Evolutionary conservation across 106 monocot genomes (phyloP).

Genomic region (Alisma plantagoaquatica): DNA sequence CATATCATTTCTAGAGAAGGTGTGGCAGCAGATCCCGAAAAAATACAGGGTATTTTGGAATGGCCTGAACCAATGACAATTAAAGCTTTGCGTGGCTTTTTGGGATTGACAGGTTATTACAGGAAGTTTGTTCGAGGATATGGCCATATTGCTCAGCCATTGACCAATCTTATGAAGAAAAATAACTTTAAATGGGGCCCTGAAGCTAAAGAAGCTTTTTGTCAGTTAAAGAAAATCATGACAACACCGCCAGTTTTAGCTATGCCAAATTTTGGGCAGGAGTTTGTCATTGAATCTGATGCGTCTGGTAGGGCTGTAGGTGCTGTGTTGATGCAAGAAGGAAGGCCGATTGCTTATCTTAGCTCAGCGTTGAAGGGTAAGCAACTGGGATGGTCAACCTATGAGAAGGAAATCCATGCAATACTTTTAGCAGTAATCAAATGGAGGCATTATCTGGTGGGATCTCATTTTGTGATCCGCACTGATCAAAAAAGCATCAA

Average conservation of each 20-base stretch:
- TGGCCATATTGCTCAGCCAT: neutral
- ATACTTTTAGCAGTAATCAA: neutral
- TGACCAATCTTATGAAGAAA: conserved; percentile 1
- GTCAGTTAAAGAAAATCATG: neutral
- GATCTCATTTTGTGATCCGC: neutral
- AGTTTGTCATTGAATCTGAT: neutral
- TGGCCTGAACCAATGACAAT: neutral
- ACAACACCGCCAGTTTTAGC: neutral
- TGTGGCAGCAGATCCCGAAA: neutral
- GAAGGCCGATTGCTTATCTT: conserved; percentile 1
- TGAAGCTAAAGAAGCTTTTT: neutral
- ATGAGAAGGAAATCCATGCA: neutral
- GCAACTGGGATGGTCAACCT: neutral
- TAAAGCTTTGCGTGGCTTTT: neutral
- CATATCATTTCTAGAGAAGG: neutral
- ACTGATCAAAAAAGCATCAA: conserved; percentile 9
- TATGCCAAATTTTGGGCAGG: neutral
- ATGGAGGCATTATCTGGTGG: conserved; percentile 3
- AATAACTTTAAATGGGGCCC: neutral
- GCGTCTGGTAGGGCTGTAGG: neutral
- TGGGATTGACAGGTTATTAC: conserved; percentile 9
- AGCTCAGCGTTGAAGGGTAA: neutral
- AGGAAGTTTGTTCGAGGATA: neutral
- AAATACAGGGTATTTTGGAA: neutral
- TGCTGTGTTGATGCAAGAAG: neutral